These are phyloP conservation scores for Debaryomyces psychrophilus DNA, from an alignment of 1,139 yeast genomes.

Conservation along the genomic window DNA sequence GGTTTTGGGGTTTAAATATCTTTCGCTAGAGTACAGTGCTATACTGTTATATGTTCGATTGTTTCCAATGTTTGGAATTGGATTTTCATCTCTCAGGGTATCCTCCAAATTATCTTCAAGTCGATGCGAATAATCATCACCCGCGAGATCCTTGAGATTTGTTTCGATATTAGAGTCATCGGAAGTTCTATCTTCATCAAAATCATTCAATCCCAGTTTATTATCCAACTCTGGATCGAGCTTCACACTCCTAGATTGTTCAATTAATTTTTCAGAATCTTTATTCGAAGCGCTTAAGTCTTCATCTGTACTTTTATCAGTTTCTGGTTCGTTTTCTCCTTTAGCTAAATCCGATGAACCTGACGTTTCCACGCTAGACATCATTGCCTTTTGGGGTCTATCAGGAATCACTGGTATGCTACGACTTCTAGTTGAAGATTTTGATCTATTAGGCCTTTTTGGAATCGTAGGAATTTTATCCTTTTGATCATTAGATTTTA, in stretches of 20 bases:
- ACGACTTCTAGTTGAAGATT: conserved; percentile 3
- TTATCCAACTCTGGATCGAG: not conserved
- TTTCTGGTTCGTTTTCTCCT: not conserved
- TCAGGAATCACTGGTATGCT: conserved; percentile 21
- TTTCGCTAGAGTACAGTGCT: not conserved
- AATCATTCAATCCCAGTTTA: conserved; percentile 13
- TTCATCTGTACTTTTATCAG: not conserved
- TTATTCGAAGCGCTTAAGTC: not conserved
- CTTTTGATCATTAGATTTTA: not conserved
- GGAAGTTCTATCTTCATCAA: conserved; percentile 42
- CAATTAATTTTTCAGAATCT: not conserved
- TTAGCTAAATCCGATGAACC: conserved; percentile 10
- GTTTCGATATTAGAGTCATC: conserved; percentile 37
- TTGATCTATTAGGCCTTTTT: conserved; percentile 20
- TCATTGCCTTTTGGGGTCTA: conserved; percentile 18
- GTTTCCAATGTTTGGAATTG: not conserved
- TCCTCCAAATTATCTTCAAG: conserved; percentile 42
- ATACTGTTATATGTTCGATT: not conserved
- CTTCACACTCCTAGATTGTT: not conserved
- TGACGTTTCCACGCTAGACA: not conserved
- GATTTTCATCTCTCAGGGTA: conserved; percentile 32
- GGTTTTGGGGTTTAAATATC: not conserved
- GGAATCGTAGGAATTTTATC: conserved; percentile 23
- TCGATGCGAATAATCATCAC: conserved; percentile 23
- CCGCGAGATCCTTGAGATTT: conserved; percentile 31